These are phyloP conservation scores for Bacterosira constricta DNA, from an alignment of 108 stramenopile genomes.

Conservation along the genomic window DNA sequence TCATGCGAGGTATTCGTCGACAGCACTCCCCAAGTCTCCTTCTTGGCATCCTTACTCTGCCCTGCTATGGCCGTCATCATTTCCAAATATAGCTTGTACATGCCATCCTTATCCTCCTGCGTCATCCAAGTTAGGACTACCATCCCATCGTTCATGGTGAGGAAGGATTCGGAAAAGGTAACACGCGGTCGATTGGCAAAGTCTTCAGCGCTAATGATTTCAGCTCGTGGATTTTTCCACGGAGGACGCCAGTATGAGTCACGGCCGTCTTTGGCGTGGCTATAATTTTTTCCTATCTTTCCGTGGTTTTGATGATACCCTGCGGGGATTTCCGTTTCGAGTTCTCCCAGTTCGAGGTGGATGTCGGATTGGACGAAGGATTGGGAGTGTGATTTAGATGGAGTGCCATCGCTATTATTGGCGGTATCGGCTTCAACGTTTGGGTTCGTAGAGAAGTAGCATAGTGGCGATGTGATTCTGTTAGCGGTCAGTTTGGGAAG, in stretches of 20 bases:
- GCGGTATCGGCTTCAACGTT: neutral
- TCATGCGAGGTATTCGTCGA: conserved; percentile 75
- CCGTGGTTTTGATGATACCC: conserved; percentile 27
- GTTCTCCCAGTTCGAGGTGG: conserved; percentile 39
- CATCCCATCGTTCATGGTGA: conserved; percentile 72
- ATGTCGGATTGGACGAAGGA: conserved; percentile 46
- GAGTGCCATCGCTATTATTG: neutral
- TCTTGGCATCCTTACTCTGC: conserved; percentile 12
- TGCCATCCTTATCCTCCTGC: conserved; percentile 48
- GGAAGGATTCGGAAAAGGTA: conserved; percentile 70
- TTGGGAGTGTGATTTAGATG: conserved; percentile 22
- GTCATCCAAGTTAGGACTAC: conserved; percentile 73
- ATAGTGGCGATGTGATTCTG: neutral
- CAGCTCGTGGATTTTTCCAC: conserved; percentile 46
- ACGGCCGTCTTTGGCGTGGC: conserved; percentile 40
- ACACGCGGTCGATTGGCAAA: conserved; percentile 80
- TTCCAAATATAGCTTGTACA: conserved; percentile 70
- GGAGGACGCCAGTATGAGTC: conserved; percentile 77
- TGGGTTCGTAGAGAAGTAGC: conserved; percentile 11
- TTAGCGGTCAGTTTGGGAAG: no score
- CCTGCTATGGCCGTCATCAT: conserved; percentile 60
- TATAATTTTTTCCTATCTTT: neutral
- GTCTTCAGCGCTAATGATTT: conserved; percentile 74
- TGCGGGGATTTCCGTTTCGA: conserved; percentile 36
- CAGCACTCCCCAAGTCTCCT: conserved; percentile 27